Percentiles rank a stretch among this genome's conserved stretches.
phyloP scores from a whole-genome alignment of 2,329 filamentous ascomycete genomes.

The Ramularia endophylla region DNA sequence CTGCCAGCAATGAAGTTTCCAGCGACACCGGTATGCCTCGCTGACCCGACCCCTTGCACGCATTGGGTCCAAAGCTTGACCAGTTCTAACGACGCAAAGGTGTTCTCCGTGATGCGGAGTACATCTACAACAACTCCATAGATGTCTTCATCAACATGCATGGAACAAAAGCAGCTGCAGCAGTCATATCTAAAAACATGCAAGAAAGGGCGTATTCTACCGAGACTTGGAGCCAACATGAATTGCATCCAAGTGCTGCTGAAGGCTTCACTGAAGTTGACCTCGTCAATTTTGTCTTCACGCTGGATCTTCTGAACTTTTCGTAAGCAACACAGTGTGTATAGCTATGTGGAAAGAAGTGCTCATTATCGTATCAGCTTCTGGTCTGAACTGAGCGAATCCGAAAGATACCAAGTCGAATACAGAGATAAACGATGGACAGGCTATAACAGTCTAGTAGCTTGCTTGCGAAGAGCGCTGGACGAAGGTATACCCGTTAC shows the following conservation, averaged over 20 bases:
- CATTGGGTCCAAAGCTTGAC: slow-evolving; percentile 42
- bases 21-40: slow-evolving; percentile 28
- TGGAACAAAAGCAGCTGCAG: slow-evolving; percentile 75
- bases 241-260: slow-evolving; percentile 69
- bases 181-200: slow-evolving; percentile 75
- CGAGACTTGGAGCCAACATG: slow-evolving; percentile 78
- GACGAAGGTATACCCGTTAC: slow-evolving; percentile 92
- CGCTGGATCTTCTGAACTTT: slow-evolving; percentile 95
- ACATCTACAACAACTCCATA: slow-evolving; percentile 85
- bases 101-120: slow-evolving; percentile 75
- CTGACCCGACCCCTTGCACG: too few species aligned
- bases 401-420: slow-evolving; percentile 73
- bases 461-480: slow-evolving; percentile 75
- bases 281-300: slow-evolving; percentile 81
- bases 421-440: slow-evolving; percentile 81
- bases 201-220: slow-evolving; percentile 76
- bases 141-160: slow-evolving; percentile 85
- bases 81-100: slow-evolving; percentile 51
- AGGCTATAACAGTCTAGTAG: slow-evolving; percentile 92
- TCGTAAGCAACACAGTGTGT: slow-evolving; percentile 43
- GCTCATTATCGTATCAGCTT: slow-evolving; percentile 50
- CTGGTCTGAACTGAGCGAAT: slow-evolving; percentile 69
- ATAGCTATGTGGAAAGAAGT: slow-evolving; percentile 1
- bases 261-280: slow-evolving; percentile 28
- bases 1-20: slow-evolving; percentile 21